Percentiles rank a stretch among this genome's conserved stretches.
These are phyloP conservation scores for Trichodelitschia bisporula DNA, from an alignment of 495 filamentous ascomycete genomes.

Conservation along the genomic window DNA sequence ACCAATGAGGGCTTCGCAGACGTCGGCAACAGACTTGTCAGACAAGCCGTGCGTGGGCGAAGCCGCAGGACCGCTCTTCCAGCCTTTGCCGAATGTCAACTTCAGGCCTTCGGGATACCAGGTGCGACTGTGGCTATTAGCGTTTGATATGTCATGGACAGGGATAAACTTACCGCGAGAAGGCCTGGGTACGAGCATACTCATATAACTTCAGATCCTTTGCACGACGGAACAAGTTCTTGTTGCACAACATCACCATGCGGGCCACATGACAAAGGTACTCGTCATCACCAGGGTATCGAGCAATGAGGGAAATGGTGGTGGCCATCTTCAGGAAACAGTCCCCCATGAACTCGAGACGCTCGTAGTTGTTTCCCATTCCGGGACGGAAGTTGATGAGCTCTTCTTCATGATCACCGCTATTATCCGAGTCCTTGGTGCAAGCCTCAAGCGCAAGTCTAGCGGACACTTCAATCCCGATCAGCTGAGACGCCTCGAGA, in stretches of 20 bases:
- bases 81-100: slow-evolving; percentile 34
- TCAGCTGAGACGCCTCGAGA: slow-evolving; percentile 37
- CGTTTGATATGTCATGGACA: not conserved
- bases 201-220: slow-evolving; percentile 40
- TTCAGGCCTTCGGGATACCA: slow-evolving; percentile 71
- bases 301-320: slow-evolving; percentile 55
- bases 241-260: slow-evolving; percentile 83
- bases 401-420: slow-evolving; percentile 16
- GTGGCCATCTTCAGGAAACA: slow-evolving; percentile 92
- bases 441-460: slow-evolving; percentile 66
- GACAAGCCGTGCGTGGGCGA: slow-evolving; percentile 47
- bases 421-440: slow-evolving; percentile 85
- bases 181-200: slow-evolving; percentile 60
- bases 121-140: slow-evolving; percentile 21
- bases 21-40: slow-evolving; percentile 90
- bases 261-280: slow-evolving; percentile 73
- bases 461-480: slow-evolving; percentile 34
- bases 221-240: slow-evolving; percentile 62
- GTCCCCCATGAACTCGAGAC: slow-evolving; percentile 84
- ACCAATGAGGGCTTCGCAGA: slow-evolving; percentile 86
- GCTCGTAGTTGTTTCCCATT: slow-evolving; percentile 94
- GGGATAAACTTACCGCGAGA: slow-evolving; percentile 32
- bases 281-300: slow-evolving; percentile 56
- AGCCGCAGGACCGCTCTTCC: slow-evolving; percentile 14
- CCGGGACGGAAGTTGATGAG: slow-evolving; percentile 49